Conservation (phyloP, 116 monocot genomes). For the Dioscorea cayenensis region DNA sequence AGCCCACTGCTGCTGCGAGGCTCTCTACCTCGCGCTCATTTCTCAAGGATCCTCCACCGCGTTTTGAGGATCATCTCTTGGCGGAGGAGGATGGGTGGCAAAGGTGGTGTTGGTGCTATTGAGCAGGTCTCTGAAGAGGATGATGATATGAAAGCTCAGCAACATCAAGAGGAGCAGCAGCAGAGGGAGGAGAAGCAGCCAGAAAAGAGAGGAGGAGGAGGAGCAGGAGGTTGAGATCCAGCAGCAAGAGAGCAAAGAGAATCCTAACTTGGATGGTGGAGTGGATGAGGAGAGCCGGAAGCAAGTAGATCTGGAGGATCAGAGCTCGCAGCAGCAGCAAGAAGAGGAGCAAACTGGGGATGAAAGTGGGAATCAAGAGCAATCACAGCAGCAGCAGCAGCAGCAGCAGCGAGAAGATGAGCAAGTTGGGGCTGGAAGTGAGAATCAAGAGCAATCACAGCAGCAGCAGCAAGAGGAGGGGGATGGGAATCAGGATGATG, state of each 20-base stretch:
- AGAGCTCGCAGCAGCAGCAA: slow-evolving; percentile 13
- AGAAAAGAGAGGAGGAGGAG: neutral
- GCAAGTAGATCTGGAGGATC: slow-evolving; percentile 1
- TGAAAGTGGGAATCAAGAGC: slow-evolving; percentile 7
- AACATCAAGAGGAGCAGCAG: neutral
- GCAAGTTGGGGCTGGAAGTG: too few species aligned
- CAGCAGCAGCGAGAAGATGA: neutral
- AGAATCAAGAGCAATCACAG: neutral
- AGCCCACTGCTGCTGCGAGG: neutral
- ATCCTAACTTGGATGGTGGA: neutral
- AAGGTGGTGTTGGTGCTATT: neutral
- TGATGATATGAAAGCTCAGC: neutral
- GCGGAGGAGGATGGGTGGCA: neutral
- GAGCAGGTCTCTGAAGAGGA: neutral
- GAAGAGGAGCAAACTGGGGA: slow-evolving; percentile 1
- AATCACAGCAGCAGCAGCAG: neutral
- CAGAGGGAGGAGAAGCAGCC: neutral
- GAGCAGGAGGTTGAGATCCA: neutral
- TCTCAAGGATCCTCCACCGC: neutral
- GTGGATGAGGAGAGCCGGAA: neutral
- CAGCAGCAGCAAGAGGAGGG: neutral
- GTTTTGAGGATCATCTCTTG: slow-evolving; percentile 13
- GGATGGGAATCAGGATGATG: neutral
- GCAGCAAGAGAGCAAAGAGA: neutral
- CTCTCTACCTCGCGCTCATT: neutral